phyloP scores from a whole-genome alignment of 495 filamentous ascomycete species.

The Tuber indicum region DNA sequence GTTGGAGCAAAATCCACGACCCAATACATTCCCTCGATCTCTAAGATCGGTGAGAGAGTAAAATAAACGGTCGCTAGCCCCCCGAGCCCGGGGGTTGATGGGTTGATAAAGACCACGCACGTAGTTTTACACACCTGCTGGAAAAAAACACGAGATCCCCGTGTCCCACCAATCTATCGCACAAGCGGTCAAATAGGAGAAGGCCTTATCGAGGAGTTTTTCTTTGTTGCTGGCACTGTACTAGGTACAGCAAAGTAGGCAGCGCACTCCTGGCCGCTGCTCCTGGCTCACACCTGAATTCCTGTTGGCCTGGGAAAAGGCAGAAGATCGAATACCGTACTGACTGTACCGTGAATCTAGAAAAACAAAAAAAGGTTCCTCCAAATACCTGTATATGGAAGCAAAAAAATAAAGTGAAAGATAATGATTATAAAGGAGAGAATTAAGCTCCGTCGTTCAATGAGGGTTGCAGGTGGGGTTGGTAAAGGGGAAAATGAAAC shows the following conservation, averaged over 20 bases:
- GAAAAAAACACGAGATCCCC: constrained; percentile 31
- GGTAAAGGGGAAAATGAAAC: constrained; percentile 10
- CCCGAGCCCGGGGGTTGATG: constrained; percentile 8
- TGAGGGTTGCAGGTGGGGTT: constrained; percentile 1
- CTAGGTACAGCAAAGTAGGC: not conserved
- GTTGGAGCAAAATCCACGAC: constrained; percentile 24
- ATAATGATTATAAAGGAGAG: not conserved
- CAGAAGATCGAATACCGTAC: not conserved
- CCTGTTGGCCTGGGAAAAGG: not conserved
- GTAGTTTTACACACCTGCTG: constrained; percentile 31
- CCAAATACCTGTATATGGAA: constrained; percentile 3
- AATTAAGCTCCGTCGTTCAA: not conserved
- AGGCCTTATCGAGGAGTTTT: constrained; percentile 12
- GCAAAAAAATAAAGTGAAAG: constrained; percentile 19
- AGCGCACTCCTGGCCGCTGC: not conserved
- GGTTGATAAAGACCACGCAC: not conserved
- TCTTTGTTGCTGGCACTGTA: constrained; percentile 8
- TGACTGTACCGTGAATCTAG: not conserved
- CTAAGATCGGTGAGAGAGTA: not conserved
- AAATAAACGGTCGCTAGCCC: constrained; percentile 12
- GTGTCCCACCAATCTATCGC: constrained; percentile 2
- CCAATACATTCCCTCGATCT: constrained; percentile 30
- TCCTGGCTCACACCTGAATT: not conserved
- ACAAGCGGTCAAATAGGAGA: constrained; percentile 9
- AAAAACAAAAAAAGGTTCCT: constrained; percentile 9